phyloP scores from a whole-genome alignment of 495 filamentous ascomycete species.

The Glonium stellatum region DNA sequence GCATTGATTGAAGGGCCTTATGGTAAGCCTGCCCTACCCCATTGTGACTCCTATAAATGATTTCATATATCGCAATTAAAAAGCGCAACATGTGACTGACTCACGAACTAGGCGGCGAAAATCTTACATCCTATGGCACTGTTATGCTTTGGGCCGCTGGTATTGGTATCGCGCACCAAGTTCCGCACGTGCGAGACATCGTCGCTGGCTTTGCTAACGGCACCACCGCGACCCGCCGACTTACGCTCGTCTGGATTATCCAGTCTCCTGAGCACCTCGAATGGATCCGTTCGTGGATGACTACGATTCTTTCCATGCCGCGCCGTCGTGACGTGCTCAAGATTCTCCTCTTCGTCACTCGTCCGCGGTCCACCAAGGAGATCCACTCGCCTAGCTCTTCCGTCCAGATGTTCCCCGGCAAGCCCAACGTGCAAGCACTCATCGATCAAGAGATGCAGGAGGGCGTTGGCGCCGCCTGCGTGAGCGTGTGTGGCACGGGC shows the following conservation, averaged over 20 bases:
- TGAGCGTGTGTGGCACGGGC: constrained; percentile 83
- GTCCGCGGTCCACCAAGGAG: constrained; percentile 65
- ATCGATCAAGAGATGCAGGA: constrained; percentile 68
- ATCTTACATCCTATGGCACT: constrained; percentile 83
- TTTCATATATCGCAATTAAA: background rate
- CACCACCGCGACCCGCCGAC: constrained; percentile 68
- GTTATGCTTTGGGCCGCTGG: constrained; percentile 85
- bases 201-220: constrained; percentile 65
- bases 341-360: constrained; percentile 81
- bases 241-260: constrained; percentile 86
- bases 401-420: constrained; percentile 77
- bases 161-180: constrained; percentile 89
- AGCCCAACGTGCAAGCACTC: constrained; percentile 72
- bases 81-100: constrained; percentile 14
- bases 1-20: constrained; percentile 83
- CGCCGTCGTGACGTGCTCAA: constrained; percentile 68
- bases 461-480: constrained; percentile 82
- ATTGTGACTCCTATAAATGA: background rate
- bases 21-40: constrained; percentile 35
- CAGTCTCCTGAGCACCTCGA: constrained; percentile 79
- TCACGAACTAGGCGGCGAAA: constrained; percentile 53
- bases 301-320: constrained; percentile 70
- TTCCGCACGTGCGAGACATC: constrained; percentile 79
- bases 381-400: constrained; percentile 62
- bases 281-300: constrained; percentile 95